Evolutionary conservation across 2,329 filamentous ascomycete species (phyloP).

Genomic region (Fusarium albosuccineum): DNA sequence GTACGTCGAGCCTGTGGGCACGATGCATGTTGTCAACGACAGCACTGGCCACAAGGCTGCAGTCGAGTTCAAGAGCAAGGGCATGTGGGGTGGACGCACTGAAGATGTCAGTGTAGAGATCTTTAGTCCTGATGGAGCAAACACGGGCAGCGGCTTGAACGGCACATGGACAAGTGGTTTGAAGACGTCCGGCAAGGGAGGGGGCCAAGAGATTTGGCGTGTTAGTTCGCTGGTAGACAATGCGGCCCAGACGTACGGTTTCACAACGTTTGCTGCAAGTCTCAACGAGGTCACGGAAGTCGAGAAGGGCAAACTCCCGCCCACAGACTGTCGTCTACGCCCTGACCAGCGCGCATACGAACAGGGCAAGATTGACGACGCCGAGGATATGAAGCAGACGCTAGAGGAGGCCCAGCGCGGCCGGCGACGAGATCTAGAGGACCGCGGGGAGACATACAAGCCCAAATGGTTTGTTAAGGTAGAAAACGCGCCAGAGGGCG

Average conservation of each 20-base stretch:
- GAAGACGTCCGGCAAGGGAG: conserved; percentile 71
- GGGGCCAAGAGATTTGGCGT: conserved; percentile 80
- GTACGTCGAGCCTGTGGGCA: conserved; percentile 94
- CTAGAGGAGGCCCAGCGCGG: conserved; percentile 89
- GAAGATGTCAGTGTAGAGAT: conserved; percentile 88
- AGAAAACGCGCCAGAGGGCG: conserved; percentile 67
- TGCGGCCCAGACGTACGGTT: conserved; percentile 83
- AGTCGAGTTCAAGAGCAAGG: conserved; percentile 93
- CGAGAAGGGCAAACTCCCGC: conserved; percentile 79
- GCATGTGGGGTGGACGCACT: conserved; percentile 95
- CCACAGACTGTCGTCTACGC: conserved; percentile 85
- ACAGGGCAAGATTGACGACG: conserved; percentile 82
- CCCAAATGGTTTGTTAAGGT: conserved; percentile 89
- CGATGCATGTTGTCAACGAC: conserved; percentile 88
- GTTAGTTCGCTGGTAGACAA: conserved; percentile 84
- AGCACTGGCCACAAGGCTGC: conserved; percentile 84
- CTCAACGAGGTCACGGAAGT: conserved; percentile 90
- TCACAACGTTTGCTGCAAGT: conserved; percentile 86
- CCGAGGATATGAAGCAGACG: conserved; percentile 84
- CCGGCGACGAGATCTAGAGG: conserved; percentile 81
- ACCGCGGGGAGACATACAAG: conserved; percentile 76
- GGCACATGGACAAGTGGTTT: conserved; percentile 90
- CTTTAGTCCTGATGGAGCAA: conserved; percentile 74
- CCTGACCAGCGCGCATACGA: conserved; percentile 92
- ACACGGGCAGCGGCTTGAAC: conserved; percentile 74